Conservation (phyloP, 352 stramenopile species). For the Thalassiosira livingstoniorum region DNA sequence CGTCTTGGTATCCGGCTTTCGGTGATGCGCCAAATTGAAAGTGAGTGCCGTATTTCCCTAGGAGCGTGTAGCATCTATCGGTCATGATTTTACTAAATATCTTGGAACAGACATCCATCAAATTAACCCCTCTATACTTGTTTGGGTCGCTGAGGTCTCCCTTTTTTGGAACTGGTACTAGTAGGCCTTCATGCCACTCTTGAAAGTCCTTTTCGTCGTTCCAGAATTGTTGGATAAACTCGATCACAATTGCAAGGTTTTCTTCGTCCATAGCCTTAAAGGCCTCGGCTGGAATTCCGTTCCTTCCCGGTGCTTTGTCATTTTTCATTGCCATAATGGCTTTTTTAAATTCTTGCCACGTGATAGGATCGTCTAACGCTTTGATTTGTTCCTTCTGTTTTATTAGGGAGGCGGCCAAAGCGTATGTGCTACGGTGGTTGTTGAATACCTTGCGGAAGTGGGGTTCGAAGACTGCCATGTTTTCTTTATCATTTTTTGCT, state of each 20-base stretch:
- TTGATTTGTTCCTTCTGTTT: conserved; percentile 10
- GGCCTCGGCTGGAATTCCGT: conserved; percentile 23
- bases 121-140: conserved; percentile 39
- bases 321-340: conserved; percentile 28
- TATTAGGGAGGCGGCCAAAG: conserved; percentile 13
- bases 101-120: conserved; percentile 54
- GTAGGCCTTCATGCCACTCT: conserved; percentile 29
- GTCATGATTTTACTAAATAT: conserved; percentile 38
- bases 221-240: conserved; percentile 32
- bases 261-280: conserved; percentile 36
- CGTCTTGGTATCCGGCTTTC: conserved; percentile 34
- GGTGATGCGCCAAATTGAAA: conserved; percentile 47
- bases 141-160: conserved; percentile 29
- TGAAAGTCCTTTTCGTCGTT: conserved; percentile 29
- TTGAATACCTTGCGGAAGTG: conserved; percentile 48
- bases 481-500: conserved; percentile 39
- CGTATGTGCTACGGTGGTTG: conserved; percentile 1
- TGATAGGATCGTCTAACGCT: conserved; percentile 17
- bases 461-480: conserved; percentile 6
- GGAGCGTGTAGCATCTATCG: conserved; percentile 15
- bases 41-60: conserved; percentile 32
- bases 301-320: conserved; percentile 28
- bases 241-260: background rate
- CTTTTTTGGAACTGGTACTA: conserved; percentile 33
- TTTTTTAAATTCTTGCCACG: conserved; percentile 30